Base-by-base conservation (phyloP, 2,329 filamentous ascomycete genomes). In the Claviceps humidiphila region DNA sequence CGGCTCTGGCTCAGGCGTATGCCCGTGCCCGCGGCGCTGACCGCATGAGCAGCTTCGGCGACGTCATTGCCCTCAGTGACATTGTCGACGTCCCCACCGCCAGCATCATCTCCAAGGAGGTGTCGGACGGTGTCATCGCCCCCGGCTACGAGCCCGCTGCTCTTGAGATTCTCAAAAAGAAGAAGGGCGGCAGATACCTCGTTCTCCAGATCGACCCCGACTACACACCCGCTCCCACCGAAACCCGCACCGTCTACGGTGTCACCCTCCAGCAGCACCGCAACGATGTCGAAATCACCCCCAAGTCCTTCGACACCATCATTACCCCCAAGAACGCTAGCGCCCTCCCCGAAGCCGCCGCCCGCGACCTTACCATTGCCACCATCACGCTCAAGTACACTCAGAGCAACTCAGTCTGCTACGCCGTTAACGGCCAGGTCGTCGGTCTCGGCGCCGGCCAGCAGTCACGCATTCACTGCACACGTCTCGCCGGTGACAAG, bases 301-400 rank as follows among this genome's bases (percentile, higher is more conserved):
- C 90, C 52, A 78, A 84, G 68, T 89, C 89, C 34, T 97, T 98
- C 75, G 81, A 74, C 68, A 87, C 80, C 53, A 81, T 96, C 66
- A 81, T 97, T 65, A 89, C 87, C 14, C 90, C 91, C 57, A 94
- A 95, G 74, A 82, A 88, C 61, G 77, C 81, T 50, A 71, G 74
- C 41, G 69, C 79, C 17, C 79, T 98, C 20, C 80, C 90, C 41
- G 88, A 93, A 63, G 78, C 80, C 52, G 93, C 93, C 50, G 77
- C 91, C 56, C 84, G 91, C 56, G 93, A 98, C 64, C 75, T 98
- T 58, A 90, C 91, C 30, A 85, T 98, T 47, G 93, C 93, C 51
- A 98, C 93, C 52, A 96, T 98, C 64, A 89, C 93, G 38, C 78
- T 97, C 62, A 98, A 98, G 74, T 98, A 95, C 76, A 98, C 93